phyloP scores from a whole-genome alignment of 2,329 filamentous ascomycete species.

The Fonsecaea nubica region DNA sequence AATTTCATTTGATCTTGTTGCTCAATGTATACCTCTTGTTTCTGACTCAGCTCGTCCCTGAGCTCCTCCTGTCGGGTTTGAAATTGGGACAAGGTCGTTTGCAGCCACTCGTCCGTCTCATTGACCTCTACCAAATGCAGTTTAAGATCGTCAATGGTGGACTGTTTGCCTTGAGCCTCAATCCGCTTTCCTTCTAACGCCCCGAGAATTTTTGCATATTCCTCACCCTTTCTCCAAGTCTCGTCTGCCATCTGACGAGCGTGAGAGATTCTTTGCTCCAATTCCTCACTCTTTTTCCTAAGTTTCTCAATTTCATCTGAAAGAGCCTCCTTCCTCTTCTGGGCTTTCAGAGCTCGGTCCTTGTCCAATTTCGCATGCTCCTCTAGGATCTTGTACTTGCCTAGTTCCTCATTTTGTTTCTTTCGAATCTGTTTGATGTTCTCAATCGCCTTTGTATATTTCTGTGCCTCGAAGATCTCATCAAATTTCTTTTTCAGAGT shows the following conservation, averaged over 20 bases:
- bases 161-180: slow-evolving; percentile 72
- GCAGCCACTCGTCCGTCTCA: slow-evolving; percentile 78
- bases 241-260: slow-evolving; percentile 62
- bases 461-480: slow-evolving; percentile 95
- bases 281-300: slow-evolving; percentile 66
- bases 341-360: slow-evolving; percentile 75
- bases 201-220: slow-evolving; percentile 75
- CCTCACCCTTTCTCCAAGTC: slow-evolving; percentile 74
- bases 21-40: slow-evolving; percentile 69
- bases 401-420: slow-evolving; percentile 77
- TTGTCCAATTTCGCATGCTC: slow-evolving; percentile 82
- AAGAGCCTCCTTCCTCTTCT: slow-evolving; percentile 70
- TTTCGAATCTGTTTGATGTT: slow-evolving; percentile 89
- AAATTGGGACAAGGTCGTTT: slow-evolving; percentile 75
- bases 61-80: slow-evolving; percentile 74
- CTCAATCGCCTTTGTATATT: slow-evolving; percentile 96
- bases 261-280: slow-evolving; percentile 55
- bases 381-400: slow-evolving; percentile 75
- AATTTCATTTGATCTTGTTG: slow-evolving; percentile 60
- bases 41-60: slow-evolving; percentile 66
- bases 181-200: slow-evolving; percentile 78
- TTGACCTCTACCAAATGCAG: slow-evolving; percentile 75
- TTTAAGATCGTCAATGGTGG: slow-evolving; percentile 73
- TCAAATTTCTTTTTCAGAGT: slow-evolving; percentile 93
- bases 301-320: slow-evolving; percentile 67